Percentiles rank a stretch among this genome's conserved stretches.
These are phyloP conservation scores for Paradendryphiella salina DNA, from an alignment of 2,329 filamentous ascomycete genomes.

Conservation along the genomic window DNA sequence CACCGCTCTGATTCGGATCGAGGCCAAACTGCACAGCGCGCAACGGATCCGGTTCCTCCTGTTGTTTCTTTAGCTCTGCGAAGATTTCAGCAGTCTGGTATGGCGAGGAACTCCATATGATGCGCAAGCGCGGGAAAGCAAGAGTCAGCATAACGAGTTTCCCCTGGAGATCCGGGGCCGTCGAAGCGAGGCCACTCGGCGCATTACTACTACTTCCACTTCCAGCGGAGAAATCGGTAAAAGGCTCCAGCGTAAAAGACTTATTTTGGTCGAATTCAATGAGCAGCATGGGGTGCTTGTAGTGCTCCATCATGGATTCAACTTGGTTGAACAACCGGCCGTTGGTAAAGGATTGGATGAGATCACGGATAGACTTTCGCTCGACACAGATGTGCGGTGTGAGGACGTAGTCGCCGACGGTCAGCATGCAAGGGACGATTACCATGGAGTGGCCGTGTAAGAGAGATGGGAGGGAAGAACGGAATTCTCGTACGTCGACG, in stretches of 20 bases:
- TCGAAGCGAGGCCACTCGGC: constrained; percentile 54
- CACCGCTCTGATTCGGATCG: constrained; percentile 59
- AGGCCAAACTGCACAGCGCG: constrained; percentile 82
- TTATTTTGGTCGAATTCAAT: constrained; percentile 99
- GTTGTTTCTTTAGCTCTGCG: constrained; percentile 85
- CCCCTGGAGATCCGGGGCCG: constrained; percentile 77
- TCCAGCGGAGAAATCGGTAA: constrained; percentile 49
- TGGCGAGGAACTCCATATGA: constrained; percentile 88
- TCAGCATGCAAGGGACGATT: constrained; percentile 92
- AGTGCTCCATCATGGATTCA: constrained; percentile 92
- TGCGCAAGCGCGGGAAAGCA: constrained; percentile 83
- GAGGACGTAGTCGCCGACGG: constrained; percentile 93
- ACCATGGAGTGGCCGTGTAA: constrained; percentile 86
- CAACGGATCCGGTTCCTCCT: constrained; percentile 87
- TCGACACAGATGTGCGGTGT: constrained; percentile 91
- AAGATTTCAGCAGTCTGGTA: constrained; percentile 99
- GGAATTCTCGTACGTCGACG: constrained; percentile 94
- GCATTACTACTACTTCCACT: constrained; percentile 47
- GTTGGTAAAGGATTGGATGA: constrained; percentile 89
- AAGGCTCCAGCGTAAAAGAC: constrained; percentile 81
- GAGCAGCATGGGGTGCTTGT: constrained; percentile 84
- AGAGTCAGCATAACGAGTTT: constrained; percentile 91
- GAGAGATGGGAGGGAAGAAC: constrained; percentile 86
- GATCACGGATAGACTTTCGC: constrained; percentile 87
- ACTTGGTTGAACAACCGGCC: constrained; percentile 90